Evolutionary conservation across 23 red algal genomes (phyloP).

Genomic region (Chondrus crispus): DNA sequence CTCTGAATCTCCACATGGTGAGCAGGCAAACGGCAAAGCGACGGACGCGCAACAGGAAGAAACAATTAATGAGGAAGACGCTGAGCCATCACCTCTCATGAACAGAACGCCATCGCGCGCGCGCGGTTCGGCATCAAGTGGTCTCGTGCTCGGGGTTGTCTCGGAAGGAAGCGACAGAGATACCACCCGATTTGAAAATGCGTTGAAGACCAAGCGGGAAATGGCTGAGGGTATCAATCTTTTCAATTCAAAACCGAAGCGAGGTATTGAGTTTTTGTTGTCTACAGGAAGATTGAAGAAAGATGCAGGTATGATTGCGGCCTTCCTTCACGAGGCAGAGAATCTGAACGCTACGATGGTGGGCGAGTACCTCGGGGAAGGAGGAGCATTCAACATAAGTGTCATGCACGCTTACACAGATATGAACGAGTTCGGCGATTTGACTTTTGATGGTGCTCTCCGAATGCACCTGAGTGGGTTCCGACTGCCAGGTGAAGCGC

Average conservation of each 20-base stretch:
- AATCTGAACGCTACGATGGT: conserved; percentile 81
- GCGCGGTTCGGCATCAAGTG: conserved; percentile 6
- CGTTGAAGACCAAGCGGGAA: conserved; percentile 66
- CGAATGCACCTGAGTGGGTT: conserved; percentile 80
- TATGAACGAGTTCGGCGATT: conserved; percentile 69
- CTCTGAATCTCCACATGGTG: background rate
- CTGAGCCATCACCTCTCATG: background rate
- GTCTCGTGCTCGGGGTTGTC: conserved; percentile 21
- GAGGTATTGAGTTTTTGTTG: conserved; percentile 73
- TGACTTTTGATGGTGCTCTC: conserved; percentile 86
- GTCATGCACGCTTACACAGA: conserved; percentile 98
- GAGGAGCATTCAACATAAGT: conserved; percentile 56
- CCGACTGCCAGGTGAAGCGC: conserved; percentile 90
- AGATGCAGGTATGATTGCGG: conserved; percentile 62
- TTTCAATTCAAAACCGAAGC: conserved; percentile 84
- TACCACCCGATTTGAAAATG: conserved; percentile 61
- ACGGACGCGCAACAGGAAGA: background rate
- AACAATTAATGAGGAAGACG: background rate
- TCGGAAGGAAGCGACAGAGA: conserved; percentile 69
- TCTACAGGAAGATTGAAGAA: conserved; percentile 29
- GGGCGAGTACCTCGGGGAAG: conserved; percentile 90
- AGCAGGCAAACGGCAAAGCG: background rate
- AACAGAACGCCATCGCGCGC: background rate
- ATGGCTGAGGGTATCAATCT: conserved; percentile 56
- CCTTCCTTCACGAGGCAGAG: conserved; percentile 66